Evolutionary conservation across 2,329 filamentous ascomycete species (phyloP), one percentile per base, ranked within the genome.

Genomic region (Spiromastix sp.): DNA sequence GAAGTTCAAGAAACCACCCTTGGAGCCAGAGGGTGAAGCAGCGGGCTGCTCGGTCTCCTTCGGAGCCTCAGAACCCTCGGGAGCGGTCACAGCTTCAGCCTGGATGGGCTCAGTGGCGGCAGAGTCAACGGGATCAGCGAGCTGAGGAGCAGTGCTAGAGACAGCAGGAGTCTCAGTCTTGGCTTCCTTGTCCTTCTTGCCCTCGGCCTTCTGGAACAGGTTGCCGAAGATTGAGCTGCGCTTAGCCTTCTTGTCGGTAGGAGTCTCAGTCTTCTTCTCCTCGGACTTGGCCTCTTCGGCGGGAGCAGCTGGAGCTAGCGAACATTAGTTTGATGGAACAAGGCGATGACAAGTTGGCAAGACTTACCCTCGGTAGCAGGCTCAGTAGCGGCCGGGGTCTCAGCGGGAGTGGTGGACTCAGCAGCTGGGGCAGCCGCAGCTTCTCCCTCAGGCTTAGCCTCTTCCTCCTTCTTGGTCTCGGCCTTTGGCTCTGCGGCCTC

Each of bases 171-270:
- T 54, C 49, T 62, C 59, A 34, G 69, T 63, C 42, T 70, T 64
- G 49, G 65, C 65, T 49, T 67, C 62, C 10, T 57, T 52, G 52
- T 66, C 66, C 53, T 66, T 62, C 30, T 59, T 53, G 55, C 57
- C 64, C 42, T 54, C 51, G 32, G 65, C 59, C 71, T 89, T 89
- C 73, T 85, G 81, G 63, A 71, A 73, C 56, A 84, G 77, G 53
- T 77, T 79, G 50, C 76, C 77, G 63, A 93, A 93, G 52, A 87
- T 79, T 47, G 84, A 91, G 63, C 78, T 77, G 61, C 85, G 83
- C 82, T 93, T 93, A 62, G 64, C 47, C 63, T 78, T 75, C 41
- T 66, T 66, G 44, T 67, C 66, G 44, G 67, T 68, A 47, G 61
- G 61, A 40, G 60, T 61, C 41, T 66, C 64, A 37, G 63, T 51